A percentile compares a stretch with the other conserved stretches of the same genome.
Evolutionary conservation across 108 stramenopile species (phyloP).

Genomic region (Cyclotella choctawhatcheeana): DNA sequence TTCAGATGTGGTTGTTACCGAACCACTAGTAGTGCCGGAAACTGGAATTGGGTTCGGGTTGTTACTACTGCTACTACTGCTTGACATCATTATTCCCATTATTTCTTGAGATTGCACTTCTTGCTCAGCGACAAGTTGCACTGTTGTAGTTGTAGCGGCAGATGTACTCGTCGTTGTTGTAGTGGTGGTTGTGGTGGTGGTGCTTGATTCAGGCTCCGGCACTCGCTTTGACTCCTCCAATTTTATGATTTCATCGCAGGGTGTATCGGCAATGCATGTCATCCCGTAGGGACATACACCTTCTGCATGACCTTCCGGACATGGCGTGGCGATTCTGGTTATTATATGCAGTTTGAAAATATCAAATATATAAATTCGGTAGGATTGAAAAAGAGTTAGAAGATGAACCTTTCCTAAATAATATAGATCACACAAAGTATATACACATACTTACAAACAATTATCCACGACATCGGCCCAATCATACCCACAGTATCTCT

Average conservation of each 20-base stretch:
- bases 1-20: too few relatives aligned
- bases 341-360: not conserved
- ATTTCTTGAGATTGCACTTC: not conserved
- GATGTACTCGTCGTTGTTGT: not conserved
- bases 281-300: slow-evolving; percentile 2
- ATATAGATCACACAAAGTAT: not conserved
- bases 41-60: not conserved
- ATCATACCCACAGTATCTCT: slow-evolving; percentile 10
- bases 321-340: slow-evolving; percentile 3
- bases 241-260: not conserved
- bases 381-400: not conserved
- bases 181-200: not conserved
- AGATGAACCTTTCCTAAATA: not conserved
- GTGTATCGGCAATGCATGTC: slow-evolving; percentile 8
- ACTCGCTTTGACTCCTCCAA: too few relatives aligned
- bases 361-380: not conserved
- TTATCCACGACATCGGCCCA: not conserved
- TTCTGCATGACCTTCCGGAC: slow-evolving; percentile 11
- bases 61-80: too few relatives aligned
- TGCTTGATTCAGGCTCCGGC: too few relatives aligned
- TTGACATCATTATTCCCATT: not conserved
- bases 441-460: slow-evolving; percentile 4
- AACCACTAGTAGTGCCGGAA: not conserved
- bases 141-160: not conserved
- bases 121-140: not conserved